A percentile compares a stretch with the other conserved stretches of the same genome.
Conservation (phyloP, 2,329 filamentous ascomycete species). For the Nannizziopsis barbatae region DNA sequence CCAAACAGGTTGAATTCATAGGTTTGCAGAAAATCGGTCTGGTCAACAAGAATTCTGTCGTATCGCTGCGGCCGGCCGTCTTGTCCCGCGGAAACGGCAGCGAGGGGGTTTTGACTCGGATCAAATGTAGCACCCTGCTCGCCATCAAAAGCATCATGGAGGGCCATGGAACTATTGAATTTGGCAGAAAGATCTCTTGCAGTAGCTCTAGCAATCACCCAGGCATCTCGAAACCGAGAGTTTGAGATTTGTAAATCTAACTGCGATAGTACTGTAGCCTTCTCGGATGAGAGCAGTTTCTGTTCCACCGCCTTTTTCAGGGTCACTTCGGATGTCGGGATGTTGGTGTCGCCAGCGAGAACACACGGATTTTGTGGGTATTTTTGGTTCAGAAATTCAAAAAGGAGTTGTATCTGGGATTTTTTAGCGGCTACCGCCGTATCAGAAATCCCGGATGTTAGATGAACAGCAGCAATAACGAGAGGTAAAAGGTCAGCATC, state of each 20-base stretch:
- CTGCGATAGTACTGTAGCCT: conserved; percentile 33
- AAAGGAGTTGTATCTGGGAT: conserved; percentile 43
- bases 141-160: conserved; percentile 40
- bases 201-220: conserved; percentile 39
- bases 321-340: conserved; percentile 48
- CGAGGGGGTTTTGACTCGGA: conserved; percentile 46
- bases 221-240: conserved; percentile 43
- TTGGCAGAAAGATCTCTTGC: conserved; percentile 34
- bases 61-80: conserved; percentile 53
- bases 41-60: conserved; percentile 48
- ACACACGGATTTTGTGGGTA: conserved; percentile 43
- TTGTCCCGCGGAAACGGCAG: conserved; percentile 40
- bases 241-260: conserved; percentile 41
- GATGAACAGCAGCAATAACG: conserved; percentile 48
- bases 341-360: conserved; percentile 54
- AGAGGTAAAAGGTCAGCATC: conserved; percentile 25
- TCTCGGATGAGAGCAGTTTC: conserved; percentile 44
- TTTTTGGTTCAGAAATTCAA: conserved; percentile 35
- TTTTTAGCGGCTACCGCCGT: conserved; percentile 48
- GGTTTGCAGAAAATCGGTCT: conserved; percentile 32
- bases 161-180: conserved; percentile 16
- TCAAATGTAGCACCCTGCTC: conserved; percentile 57
- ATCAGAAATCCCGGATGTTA: conserved; percentile 52
- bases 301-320: conserved; percentile 44
- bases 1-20: conserved; percentile 50